These are phyloP conservation scores for Saksenaea vasiformis DNA, from an alignment of 371 early-diverging fungal species.

Conservation along the genomic window DNA sequence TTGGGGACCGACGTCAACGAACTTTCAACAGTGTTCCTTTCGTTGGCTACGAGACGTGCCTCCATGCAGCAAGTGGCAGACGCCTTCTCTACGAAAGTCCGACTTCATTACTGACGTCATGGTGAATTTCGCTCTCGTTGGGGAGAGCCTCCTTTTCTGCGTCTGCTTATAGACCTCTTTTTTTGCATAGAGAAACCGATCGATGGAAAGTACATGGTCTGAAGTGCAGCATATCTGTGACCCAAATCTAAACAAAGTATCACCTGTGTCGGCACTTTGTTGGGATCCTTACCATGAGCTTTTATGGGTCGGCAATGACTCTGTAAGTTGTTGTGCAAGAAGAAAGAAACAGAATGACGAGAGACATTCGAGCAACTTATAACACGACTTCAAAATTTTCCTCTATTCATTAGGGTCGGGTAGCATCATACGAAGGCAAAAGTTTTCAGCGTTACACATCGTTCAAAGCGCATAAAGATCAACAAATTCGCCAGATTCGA, in stretches of 20 bases:
- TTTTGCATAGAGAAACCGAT: background rate
- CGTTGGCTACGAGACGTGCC: too few relatives aligned
- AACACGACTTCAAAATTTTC: background rate
- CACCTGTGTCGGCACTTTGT: conserved; percentile 58
- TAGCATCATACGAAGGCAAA: conserved; percentile 59
- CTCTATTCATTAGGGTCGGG: conserved; percentile 53
- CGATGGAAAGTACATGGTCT: conserved; percentile 50
- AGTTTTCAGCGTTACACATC: conserved; percentile 70
- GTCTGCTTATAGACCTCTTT: background rate
- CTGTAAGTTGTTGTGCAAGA: conserved; percentile 45
- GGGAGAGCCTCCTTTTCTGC: too few relatives aligned
- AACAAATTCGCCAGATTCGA: conserved; percentile 68
- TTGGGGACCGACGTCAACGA: too few relatives aligned
- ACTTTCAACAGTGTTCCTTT: too few relatives aligned
- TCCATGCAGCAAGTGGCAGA: too few relatives aligned
- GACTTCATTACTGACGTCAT: too few relatives aligned
- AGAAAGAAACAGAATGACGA: background rate
- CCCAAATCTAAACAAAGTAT: conserved; percentile 38
- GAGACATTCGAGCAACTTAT: background rate
- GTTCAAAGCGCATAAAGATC: conserved; percentile 64
- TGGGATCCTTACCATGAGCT: conserved; percentile 83
- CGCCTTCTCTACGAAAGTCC: too few relatives aligned
- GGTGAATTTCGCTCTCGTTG: too few relatives aligned
- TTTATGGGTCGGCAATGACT: conserved; percentile 77
- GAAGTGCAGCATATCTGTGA: conserved; percentile 53